These are phyloP conservation scores for Serendipita sp. DNA, from an alignment of 768 basidiomycete species.

Conservation along the genomic window DNA sequence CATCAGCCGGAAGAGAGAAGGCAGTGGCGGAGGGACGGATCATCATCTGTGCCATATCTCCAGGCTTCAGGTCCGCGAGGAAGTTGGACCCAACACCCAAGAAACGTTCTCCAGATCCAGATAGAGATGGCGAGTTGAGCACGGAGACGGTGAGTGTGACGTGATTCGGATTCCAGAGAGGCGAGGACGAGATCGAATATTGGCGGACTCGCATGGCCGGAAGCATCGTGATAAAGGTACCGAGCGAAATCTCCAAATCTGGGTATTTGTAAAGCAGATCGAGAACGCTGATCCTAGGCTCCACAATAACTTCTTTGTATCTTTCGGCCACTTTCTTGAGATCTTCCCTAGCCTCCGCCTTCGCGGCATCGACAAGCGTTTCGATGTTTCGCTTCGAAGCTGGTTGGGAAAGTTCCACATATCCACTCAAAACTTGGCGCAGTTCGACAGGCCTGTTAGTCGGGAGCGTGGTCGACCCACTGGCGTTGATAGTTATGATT, in stretches of 20 bases:
- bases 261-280: slow-evolving; percentile 26
- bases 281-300: slow-evolving; percentile 25
- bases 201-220: slow-evolving; percentile 33
- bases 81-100: slow-evolving; percentile 32
- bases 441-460: slow-evolving; percentile 23
- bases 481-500: slow-evolving; percentile 18
- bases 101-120: slow-evolving; percentile 21
- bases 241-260: slow-evolving; percentile 23
- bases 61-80: slow-evolving; percentile 24
- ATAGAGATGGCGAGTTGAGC: slow-evolving; percentile 23
- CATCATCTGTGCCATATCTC: slow-evolving; percentile 26
- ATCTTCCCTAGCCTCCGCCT: slow-evolving; percentile 10
- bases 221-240: slow-evolving; percentile 25
- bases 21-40: slow-evolving; percentile 20
- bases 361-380: slow-evolving; percentile 17
- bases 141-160: slow-evolving; percentile 31
- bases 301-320: slow-evolving; percentile 22
- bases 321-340: slow-evolving; percentile 6
- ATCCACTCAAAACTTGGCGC: slow-evolving; percentile 25
- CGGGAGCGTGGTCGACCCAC: slow-evolving; percentile 26
- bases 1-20: slow-evolving; percentile 30
- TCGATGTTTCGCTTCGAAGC: slow-evolving; percentile 28
- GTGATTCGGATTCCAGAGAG: slow-evolving; percentile 26
- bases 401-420: slow-evolving; percentile 32
- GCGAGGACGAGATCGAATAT: slow-evolving; percentile 36